Conservation (phyloP, 805 yeast species). For the Candida anglica region DNA sequence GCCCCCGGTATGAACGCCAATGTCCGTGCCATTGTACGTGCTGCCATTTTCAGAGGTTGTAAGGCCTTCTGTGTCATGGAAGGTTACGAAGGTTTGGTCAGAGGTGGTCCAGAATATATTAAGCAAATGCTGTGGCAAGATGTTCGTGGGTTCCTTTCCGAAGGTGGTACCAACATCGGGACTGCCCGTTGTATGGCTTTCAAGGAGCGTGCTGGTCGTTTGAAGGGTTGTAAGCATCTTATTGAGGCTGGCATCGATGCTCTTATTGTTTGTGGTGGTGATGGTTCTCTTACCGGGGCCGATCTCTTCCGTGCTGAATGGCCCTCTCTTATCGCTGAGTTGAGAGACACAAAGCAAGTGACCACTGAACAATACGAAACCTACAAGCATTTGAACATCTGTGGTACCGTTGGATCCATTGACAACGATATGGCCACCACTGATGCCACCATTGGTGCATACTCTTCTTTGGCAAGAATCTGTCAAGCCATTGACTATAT, state of each 20-base stretch:
- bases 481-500: conserved; percentile 94
- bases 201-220: conserved; percentile 80
- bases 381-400: conserved; percentile 73
- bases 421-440: conserved; percentile 98
- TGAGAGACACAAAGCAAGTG: conserved; percentile 52
- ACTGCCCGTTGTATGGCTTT: conserved; percentile 91
- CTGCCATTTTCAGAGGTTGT: conserved; percentile 84
- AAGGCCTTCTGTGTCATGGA: conserved; percentile 89
- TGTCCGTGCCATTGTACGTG: conserved; percentile 91
- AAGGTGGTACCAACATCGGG: conserved; percentile 95
- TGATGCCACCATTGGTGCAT: conserved; percentile 95
- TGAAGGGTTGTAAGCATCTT: conserved; percentile 79
- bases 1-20: conserved; percentile 98
- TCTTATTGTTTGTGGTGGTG: conserved; percentile 96
- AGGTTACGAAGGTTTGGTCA: conserved; percentile 91
- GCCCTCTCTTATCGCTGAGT: conserved; percentile 82
- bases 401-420: conserved; percentile 94
- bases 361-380: conserved; percentile 56
- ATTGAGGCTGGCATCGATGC: conserved; percentile 90
- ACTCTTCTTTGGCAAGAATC: conserved; percentile 87
- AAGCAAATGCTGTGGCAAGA: conserved; percentile 87
- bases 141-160: conserved; percentile 87
- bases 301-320: conserved; percentile 91
- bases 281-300: conserved; percentile 97
- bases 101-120: conserved; percentile 73